Percentiles rank a stretch among this genome's conserved stretches.
These are phyloP conservation scores for Globisporangium nunn DNA, from an alignment of 352 stramenopile species.

Conservation along the genomic window DNA sequence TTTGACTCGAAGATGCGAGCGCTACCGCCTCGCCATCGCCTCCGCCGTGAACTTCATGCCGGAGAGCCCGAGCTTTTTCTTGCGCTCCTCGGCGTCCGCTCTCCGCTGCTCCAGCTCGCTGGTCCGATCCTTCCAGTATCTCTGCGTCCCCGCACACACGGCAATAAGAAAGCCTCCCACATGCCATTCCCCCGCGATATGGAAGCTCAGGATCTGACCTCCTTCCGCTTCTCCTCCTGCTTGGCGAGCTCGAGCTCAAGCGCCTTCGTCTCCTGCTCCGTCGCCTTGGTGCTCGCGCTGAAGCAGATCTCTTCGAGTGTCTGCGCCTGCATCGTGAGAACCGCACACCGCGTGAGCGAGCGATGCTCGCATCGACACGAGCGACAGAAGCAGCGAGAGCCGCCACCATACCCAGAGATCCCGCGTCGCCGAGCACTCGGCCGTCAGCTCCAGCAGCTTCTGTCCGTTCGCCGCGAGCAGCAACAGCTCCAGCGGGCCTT, in stretches of 20 bases:
- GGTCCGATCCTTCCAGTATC: conserved; percentile 70
- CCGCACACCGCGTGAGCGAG: neutral
- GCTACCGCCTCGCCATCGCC: conserved; percentile 30
- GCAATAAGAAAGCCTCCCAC: too few relatives aligned
- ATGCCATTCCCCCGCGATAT: too few relatives aligned
- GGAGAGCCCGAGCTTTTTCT: conserved; percentile 60
- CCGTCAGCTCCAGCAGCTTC: conserved; percentile 58
- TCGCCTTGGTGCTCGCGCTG: conserved; percentile 3
- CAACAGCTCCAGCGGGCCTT: conserved; percentile 35
- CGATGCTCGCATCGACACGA: neutral
- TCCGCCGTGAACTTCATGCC: conserved; percentile 72
- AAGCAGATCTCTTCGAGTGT: conserved; percentile 59
- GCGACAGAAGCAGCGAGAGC: neutral
- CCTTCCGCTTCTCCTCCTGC: conserved; percentile 55
- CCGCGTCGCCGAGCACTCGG: conserved; percentile 25
- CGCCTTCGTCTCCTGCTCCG: conserved; percentile 25
- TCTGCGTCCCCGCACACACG: conserved; percentile 8
- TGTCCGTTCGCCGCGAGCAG: conserved; percentile 45
- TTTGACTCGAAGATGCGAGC: neutral
- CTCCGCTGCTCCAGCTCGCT: conserved; percentile 51
- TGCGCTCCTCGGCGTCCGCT: conserved; percentile 59
- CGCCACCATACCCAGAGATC: conserved; percentile 38
- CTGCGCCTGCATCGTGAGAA: conserved; percentile 18
- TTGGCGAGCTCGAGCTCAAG: conserved; percentile 46
- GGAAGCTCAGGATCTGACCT: conserved; percentile 15